Evolutionary conservation across 2,329 filamentous ascomycete genomes (phyloP).

Genomic region (Trichoderma brevicompactum): DNA sequence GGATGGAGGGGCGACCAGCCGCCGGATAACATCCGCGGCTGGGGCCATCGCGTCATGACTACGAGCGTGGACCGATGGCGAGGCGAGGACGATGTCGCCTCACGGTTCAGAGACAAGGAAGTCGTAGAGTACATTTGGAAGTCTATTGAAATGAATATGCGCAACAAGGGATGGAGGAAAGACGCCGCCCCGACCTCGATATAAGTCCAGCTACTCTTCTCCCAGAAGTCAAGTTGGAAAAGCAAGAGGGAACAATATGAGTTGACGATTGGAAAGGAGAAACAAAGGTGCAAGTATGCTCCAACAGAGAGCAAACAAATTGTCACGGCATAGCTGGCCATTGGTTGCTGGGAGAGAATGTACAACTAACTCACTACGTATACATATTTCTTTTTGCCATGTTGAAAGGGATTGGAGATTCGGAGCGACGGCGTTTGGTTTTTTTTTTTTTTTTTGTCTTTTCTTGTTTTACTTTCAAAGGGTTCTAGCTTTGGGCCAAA

Average conservation of each 20-base stretch:
- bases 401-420: constrained; percentile 30
- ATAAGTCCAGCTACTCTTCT: constrained; percentile 1
- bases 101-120: constrained; percentile 84
- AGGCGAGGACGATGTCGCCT: constrained; percentile 56
- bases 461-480: neutral
- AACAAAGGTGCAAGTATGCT: neutral
- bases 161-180: constrained; percentile 77
- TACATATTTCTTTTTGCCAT: constrained; percentile 15
- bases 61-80: constrained; percentile 86
- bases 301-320: constrained; percentile 30
- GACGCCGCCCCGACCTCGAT: constrained; percentile 67
- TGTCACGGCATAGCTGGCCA: neutral
- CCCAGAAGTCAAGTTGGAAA: neutral
- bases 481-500: no score
- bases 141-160: constrained; percentile 85
- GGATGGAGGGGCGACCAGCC: constrained; percentile 86
- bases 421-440: constrained; percentile 41
- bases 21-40: constrained; percentile 77
- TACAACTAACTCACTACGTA: constrained; percentile 14
- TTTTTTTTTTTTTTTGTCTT: constrained; percentile 25
- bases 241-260: no score
- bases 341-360: constrained; percentile 6
- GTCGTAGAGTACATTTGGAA: constrained; percentile 94
- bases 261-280: neutral
- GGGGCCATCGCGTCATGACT: constrained; percentile 82